phyloP scores from a whole-genome alignment of 2,329 filamentous ascomycete species.

The Pseudocercospora fijiensis region DNA sequence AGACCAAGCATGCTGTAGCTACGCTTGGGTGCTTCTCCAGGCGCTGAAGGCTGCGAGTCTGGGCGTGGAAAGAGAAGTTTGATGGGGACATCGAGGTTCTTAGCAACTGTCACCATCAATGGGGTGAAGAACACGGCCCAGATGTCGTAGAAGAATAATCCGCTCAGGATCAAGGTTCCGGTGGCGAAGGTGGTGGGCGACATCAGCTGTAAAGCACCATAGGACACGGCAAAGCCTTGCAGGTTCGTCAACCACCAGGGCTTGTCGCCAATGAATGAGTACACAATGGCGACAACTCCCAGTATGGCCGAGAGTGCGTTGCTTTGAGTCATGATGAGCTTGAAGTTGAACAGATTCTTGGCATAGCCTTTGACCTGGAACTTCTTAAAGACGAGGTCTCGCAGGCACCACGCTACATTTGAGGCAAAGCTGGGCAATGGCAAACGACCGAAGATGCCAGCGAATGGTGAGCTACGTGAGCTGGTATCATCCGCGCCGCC shows the following conservation, averaged over 20 bases:
- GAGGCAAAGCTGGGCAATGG: conserved; percentile 44
- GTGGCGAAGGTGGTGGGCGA: conserved; percentile 86
- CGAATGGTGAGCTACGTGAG: conserved; percentile 50
- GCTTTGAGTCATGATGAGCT: conserved; percentile 55
- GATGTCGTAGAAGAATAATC: conserved; percentile 92
- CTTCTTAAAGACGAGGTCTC: conserved; percentile 51
- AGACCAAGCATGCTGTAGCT: conserved; percentile 75
- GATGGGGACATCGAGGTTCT: conserved; percentile 84
- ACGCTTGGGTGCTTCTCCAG: conserved; percentile 43
- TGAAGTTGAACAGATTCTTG: conserved; percentile 42
- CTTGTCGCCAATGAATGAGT: conserved; percentile 62
- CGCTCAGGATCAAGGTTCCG: conserved; percentile 71
- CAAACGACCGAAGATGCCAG: conserved; percentile 50
- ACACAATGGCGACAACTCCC: conserved; percentile 58
- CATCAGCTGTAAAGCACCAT: conserved; percentile 74
- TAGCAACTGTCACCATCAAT: conserved; percentile 85
- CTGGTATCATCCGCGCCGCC: conserved; percentile 9
- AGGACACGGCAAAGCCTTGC: conserved; percentile 83
- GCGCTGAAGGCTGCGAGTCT: conserved; percentile 33
- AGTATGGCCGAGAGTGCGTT: conserved; percentile 58
- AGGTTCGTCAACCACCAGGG: conserved; percentile 78
- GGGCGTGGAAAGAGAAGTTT: conserved; percentile 83
- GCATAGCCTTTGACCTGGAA: conserved; percentile 55
- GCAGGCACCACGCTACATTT: conserved; percentile 50
- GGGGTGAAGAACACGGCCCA: conserved; percentile 88